These are phyloP conservation scores for Hypoxylon trugodes DNA, from an alignment of 495 filamentous ascomycete genomes.

Conservation along the genomic window DNA sequence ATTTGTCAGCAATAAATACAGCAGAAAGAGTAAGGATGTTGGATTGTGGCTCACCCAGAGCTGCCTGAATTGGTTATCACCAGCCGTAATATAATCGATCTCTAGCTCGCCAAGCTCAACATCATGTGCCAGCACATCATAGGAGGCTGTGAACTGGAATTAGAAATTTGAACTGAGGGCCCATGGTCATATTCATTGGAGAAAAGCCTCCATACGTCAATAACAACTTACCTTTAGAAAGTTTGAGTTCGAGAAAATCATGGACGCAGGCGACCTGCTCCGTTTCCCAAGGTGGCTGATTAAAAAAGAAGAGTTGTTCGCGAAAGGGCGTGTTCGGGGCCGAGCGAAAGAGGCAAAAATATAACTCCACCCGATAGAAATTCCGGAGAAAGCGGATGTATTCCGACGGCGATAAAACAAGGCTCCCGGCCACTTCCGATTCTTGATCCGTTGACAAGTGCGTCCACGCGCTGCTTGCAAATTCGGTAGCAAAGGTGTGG, in stretches of 20 bases:
- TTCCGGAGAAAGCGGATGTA: slow-evolving; percentile 25
- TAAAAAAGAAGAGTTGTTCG: slow-evolving; percentile 18
- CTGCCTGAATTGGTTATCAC: slow-evolving; percentile 19
- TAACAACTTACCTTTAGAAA: slow-evolving; percentile 22
- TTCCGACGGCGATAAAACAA: slow-evolving; percentile 22
- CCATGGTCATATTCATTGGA: slow-evolving; percentile 17
- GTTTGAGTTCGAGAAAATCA: slow-evolving; percentile 26
- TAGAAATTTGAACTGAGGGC: slow-evolving; percentile 14
- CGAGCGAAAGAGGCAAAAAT: slow-evolving; percentile 24
- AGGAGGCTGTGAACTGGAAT: slow-evolving; percentile 16
- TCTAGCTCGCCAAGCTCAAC: slow-evolving; percentile 23
- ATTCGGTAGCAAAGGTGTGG: slow-evolving; percentile 17
- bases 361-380: slow-evolving; percentile 27
- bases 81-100: slow-evolving; percentile 22
- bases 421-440: slow-evolving; percentile 21
- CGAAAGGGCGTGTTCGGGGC: slow-evolving; percentile 5
- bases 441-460: slow-evolving; percentile 16
- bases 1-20: slow-evolving; percentile 14
- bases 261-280: slow-evolving; percentile 22
- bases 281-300: slow-evolving; percentile 26
- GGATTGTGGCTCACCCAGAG: slow-evolving; percentile 26
- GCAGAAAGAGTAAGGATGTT: slow-evolving; percentile 16
- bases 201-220: slow-evolving; percentile 1
- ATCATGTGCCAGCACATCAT: slow-evolving; percentile 26
- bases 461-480: slow-evolving; percentile 26